Evolutionary conservation across 2,329 filamentous ascomycete genomes (phyloP).

Genomic region (Curvularia sp.): DNA sequence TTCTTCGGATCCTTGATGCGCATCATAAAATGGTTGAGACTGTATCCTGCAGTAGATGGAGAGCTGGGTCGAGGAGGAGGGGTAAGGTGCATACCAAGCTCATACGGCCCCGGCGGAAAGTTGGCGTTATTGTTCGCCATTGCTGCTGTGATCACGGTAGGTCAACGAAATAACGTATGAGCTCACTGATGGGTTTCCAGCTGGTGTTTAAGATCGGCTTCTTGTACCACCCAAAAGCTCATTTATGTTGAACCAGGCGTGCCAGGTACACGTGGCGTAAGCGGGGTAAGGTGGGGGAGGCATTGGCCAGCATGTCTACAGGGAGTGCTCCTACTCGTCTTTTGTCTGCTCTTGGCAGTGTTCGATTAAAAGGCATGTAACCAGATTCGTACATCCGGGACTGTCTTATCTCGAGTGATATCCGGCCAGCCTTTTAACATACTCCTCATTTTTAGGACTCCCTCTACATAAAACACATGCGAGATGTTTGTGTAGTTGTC

Average conservation of each 20-base stretch:
- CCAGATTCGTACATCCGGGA: neutral
- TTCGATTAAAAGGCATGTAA: neutral
- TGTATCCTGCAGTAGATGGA: constrained; percentile 35
- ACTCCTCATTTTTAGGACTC: neutral
- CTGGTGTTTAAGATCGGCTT: neutral
- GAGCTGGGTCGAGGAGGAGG: constrained; percentile 36
- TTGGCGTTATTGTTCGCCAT: constrained; percentile 31
- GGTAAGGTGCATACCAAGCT: constrained; percentile 32
- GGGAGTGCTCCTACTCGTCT: neutral
- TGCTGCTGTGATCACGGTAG: neutral
- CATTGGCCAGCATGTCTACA: neutral
- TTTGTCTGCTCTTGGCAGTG: neutral
- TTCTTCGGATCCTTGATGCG: constrained; percentile 40
- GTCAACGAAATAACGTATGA: neutral
- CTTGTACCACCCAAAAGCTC: neutral
- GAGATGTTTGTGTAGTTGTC: neutral
- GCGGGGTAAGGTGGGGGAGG: constrained; percentile 12
- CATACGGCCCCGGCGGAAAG: constrained; percentile 29
- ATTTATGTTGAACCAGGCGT: neutral
- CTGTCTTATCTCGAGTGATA: neutral
- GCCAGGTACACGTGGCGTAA: constrained; percentile 19
- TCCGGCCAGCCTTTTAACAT: neutral
- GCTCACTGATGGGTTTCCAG: neutral
- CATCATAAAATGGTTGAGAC: constrained; percentile 46
- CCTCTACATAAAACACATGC: neutral